Evolutionary conservation across 306 rosid genomes (phyloP), one percentile per base, ranked within the genome.

Genomic region (Echinosophora koreensis): DNA sequence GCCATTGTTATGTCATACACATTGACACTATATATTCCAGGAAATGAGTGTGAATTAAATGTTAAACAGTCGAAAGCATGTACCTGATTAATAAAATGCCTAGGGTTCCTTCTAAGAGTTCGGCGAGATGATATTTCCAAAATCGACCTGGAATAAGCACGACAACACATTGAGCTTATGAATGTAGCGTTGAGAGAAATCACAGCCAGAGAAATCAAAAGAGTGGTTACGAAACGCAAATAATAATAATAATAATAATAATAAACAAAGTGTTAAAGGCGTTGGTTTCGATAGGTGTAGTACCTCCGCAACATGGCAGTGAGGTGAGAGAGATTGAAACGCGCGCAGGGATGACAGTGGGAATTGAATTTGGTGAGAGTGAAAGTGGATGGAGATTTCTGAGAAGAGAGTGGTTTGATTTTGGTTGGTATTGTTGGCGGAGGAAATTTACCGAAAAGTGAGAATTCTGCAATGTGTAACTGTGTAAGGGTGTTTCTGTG

Each of bases 261-360:
- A 41, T 6, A 5, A 9, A 41, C 4, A 5, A 38, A 13, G n/a
- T 15, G 51, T 28, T 28, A 16, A 58, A 8, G 13, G 14, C 2
- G 37, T 27, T 4, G 32, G 50, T 2, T 38, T 17, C 14, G 14
- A 22, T 17, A 68, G 37, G 30, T 39, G 49, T 62, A 88, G 49
- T 62, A 88, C 95, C 92, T 90, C 64, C 85, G 85, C 61, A 88
- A 82, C 92, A 88, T 90, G 74, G 83, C 76, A 69, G 69, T 44
- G 77, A 54, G 44, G 77, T 9, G 44, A 5, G 42, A 39, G 42
- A 52, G 47, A 38, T 28, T 16, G 66, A 67, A 58, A 44, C n/a
- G 44, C 51, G 46, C 0, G 22, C n/a, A 32, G 18, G 30, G 42
- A 12, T 27, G 17, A 41, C 72, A 22, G 22, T 22, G 22, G 22